Evolutionary conservation across 2,329 filamentous ascomycete genomes (phyloP), one percentile per base, ranked within the genome.

Genomic region (Cytospora leucostoma): DNA sequence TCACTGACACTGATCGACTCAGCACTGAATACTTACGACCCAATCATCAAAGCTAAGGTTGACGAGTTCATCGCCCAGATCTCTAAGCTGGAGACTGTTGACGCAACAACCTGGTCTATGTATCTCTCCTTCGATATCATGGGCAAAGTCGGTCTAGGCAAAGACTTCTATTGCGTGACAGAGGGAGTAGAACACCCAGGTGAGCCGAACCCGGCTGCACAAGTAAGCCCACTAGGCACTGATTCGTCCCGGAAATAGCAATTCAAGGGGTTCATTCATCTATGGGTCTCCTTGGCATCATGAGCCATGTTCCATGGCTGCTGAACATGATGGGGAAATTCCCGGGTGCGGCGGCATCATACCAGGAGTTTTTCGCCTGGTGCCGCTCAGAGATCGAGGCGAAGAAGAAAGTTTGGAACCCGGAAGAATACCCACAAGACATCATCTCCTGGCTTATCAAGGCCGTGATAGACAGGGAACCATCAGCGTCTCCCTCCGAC

Each of bases 391-490:
- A 74, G 56, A 70, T 77, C 0, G 56, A 70, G n/a, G 69, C 71
- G 8, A 77, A 76, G 63, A 63, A 70, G 8, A 69, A 70, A 63
- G 74, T 73, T 12, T 72, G 68, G 64, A 40, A 68, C 27, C 38
- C 37, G 8, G 68, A 74, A 10, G 68, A 74, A 8, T 38, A 71
- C 8, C 75, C 74, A 0, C 66, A 69, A 37, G 76, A 78, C 63
- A 70, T 79, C 34, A 65, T 76, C 7, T 75, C 76, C 0, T 79
- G 76, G 76, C 67, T 79, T 6, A 51, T 78, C 15, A 77, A 77
- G 59, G 74, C 76, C 7, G 67, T 73, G 6, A 69, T 73, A 11
- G 74, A 78, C 17, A 74, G 74, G 27, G 74, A 77, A 21, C 62
- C 68, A 3, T 73, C 73, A 1, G 76, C 74, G 0, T 68, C 75